Evolutionary conservation across 169 alveolate species (phyloP), one percentile per base, ranked within the genome.

Genomic region (Toxoplasma gondii): DNA sequence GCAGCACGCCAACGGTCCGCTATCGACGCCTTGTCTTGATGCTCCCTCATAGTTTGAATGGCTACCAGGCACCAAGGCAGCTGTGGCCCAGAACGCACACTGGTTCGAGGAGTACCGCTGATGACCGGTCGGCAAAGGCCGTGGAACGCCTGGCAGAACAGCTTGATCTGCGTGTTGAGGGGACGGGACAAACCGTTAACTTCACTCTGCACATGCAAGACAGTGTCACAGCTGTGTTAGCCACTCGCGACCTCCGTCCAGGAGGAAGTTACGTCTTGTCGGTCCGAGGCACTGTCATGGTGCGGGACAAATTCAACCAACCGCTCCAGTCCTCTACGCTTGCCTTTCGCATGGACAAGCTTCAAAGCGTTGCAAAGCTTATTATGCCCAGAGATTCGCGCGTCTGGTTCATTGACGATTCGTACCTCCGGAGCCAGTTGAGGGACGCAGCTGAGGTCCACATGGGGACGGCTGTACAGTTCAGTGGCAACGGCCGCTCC

Each of bases 341-440:
- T 19, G 86, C 39, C n/a, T 78, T 78, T 27, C 39, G 45, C 39
- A 78, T 78, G 86, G 86, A 78, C 86, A 78, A 45, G 39, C 39
- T 78, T n/a, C 86, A 78, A 45, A 17, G 4, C 29, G 0, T 45
- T 38, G 39, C 86, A 5, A 41, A 31, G 49, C n/a, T 78, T 41
- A 27, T 78, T 36, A 1, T 78, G 86, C 86, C 86, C 10, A 78
- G 45, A 19, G 44, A 36, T 17, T 10, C 49, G 2, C 86, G 86
- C n/a, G 86, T 78, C 39, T 78, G 86, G 86, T 78, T 78, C 44
- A n/a, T 78, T 27, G 86, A 78, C 44, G 86, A 78, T n/a, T n/a
- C 86, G 44, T 78, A 36, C n/a, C 86, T 78, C 19, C 86, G 45
- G n/a, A 7, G 24, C 43, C 86, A 36, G 31, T 19, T 78, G 27